These are phyloP conservation scores for Triticum turgidum DNA, from an alignment of 176 grass and related monocot genomes.

Conservation along the genomic window DNA sequence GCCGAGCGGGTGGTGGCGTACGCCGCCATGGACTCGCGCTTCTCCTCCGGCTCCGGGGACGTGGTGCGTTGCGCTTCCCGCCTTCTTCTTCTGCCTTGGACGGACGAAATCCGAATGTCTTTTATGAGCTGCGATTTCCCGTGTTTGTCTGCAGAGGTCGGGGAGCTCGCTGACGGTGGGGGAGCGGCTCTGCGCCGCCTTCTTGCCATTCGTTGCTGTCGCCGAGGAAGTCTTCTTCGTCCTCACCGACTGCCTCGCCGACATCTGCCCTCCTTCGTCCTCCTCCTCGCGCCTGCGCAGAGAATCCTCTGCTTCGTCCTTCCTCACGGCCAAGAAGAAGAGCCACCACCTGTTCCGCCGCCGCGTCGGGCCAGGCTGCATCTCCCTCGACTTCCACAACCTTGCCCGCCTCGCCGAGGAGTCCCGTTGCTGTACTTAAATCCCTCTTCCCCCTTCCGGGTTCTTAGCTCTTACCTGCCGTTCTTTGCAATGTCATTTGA, in stretches of 20 bases:
- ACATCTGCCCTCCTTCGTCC: slow-evolving; percentile 16
- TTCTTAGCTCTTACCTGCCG: neutral
- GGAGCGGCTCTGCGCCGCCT: slow-evolving; percentile 56
- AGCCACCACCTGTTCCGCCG: neutral
- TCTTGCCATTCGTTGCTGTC: slow-evolving; percentile 54
- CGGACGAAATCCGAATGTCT: too few species aligned
- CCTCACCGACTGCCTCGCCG: slow-evolving; percentile 57
- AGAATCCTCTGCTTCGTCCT: neutral
- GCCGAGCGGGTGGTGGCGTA: too few species aligned
- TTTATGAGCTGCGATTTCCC: neutral
- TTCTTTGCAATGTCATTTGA: slow-evolving; percentile 19
- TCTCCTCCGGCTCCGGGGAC: slow-evolving; percentile 23
- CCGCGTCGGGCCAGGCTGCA: neutral
- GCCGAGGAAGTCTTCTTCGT: slow-evolving; percentile 57
- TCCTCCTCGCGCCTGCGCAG: neutral
- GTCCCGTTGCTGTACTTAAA: slow-evolving; percentile 61
- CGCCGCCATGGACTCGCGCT: slow-evolving; percentile 37
- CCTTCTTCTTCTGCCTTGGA: neutral
- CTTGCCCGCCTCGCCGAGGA: slow-evolving; percentile 65
- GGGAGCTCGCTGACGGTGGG: slow-evolving; percentile 66
- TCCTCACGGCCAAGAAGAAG: neutral
- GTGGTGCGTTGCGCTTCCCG: slow-evolving; percentile 14
- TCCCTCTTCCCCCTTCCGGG: neutral
- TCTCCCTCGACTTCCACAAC: slow-evolving; percentile 16
- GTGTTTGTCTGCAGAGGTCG: slow-evolving; percentile 28